A percentile compares a stretch with the other conserved stretches of the same genome.
Conservation (phyloP, 352 stramenopile genomes). For the Phytopythium helicoides region DNA sequence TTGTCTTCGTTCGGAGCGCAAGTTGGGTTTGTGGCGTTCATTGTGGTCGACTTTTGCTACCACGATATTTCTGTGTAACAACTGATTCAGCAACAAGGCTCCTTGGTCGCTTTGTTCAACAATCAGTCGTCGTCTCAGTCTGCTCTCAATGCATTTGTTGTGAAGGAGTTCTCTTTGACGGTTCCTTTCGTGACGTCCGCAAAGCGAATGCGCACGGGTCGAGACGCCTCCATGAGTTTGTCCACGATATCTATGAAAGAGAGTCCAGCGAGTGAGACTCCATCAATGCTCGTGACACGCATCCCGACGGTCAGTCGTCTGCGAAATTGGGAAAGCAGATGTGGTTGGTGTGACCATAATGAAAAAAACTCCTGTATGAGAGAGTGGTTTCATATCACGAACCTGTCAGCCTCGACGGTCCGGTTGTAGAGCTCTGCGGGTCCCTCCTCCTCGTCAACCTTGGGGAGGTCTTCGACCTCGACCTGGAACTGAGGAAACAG, state of each 20-base stretch:
- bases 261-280: slow-evolving; percentile 59
- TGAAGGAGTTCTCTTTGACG: slow-evolving; percentile 68
- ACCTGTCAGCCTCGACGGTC: slow-evolving; percentile 82
- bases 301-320: slow-evolving; percentile 80
- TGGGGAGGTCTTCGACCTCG: slow-evolving; percentile 86
- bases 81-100: no score
- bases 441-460: slow-evolving; percentile 81
- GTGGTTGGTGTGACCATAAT: background rate
- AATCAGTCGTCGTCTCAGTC: no score
- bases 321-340: background rate
- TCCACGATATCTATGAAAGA: slow-evolving; percentile 84
- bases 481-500: slow-evolving; percentile 84
- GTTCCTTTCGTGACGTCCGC: slow-evolving; percentile 79
- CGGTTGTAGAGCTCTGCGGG: slow-evolving; percentile 87
- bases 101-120: no score
- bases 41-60: no score
- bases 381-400: slow-evolving; percentile 2
- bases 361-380: background rate
- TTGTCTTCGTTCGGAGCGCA: no score
- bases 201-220: slow-evolving; percentile 78
- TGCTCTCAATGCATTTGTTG: no score
- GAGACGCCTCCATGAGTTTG: slow-evolving; percentile 65
- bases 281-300: slow-evolving; percentile 81
- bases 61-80: no score
- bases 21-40: no score